phyloP scores from a whole-genome alignment of 2,329 filamentous ascomycete species.

The Chaetoscypha palmicola region DNA sequence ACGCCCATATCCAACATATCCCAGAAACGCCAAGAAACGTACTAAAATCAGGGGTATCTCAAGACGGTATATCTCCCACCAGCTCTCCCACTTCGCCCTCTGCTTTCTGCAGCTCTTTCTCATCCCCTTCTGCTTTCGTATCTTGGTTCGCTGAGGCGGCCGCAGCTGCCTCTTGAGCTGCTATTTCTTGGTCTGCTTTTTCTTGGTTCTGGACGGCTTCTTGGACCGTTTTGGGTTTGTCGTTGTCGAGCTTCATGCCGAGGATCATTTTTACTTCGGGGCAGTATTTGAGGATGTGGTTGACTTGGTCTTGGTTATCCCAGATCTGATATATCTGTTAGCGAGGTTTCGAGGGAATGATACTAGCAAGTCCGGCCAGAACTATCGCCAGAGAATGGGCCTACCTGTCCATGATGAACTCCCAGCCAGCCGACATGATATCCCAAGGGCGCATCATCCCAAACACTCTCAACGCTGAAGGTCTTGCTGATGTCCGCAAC shows the following conservation, averaged over 20 bases:
- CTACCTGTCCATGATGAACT: constrained; percentile 36
- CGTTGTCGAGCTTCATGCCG: constrained; percentile 46
- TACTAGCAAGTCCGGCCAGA: no score
- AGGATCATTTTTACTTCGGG: constrained; percentile 48
- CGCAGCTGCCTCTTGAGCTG: neutral
- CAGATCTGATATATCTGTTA: constrained; percentile 41
- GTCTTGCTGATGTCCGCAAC: constrained; percentile 30
- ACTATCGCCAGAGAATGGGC: no score
- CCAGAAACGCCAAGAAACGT: no score
- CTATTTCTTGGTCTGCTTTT: neutral
- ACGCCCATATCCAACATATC: no score
- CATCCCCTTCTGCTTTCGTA: no score
- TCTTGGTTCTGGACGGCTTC: neutral
- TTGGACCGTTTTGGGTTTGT: constrained; percentile 25
- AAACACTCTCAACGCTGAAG: constrained; percentile 43
- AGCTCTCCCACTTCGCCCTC: no score
- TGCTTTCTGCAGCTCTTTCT: no score
- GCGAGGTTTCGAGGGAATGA: no score
- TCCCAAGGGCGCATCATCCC: constrained; percentile 44
- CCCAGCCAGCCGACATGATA: constrained; percentile 39
- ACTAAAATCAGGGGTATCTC: no score
- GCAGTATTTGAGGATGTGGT: constrained; percentile 47
- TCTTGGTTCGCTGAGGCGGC: no score
- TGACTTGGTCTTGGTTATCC: constrained; percentile 38
- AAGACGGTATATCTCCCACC: no score